Base-by-base conservation (phyloP, 2,329 filamentous ascomycete genomes). In the Ceratocystis albifundus region DNA sequence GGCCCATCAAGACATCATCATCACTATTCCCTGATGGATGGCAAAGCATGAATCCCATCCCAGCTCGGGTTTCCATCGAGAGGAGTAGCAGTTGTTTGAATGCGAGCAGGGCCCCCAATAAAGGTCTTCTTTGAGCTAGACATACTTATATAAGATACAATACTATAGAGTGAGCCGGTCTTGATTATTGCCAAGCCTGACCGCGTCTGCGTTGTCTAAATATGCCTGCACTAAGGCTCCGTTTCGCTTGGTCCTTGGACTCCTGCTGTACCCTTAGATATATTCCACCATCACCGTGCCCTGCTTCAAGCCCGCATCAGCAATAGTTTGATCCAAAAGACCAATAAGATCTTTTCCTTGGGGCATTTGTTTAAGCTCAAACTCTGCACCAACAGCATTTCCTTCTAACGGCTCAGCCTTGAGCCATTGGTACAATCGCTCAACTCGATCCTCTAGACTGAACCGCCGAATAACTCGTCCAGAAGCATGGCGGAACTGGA, bases 281-380 rank as follows among this genome's bases (percentile, higher is more conserved):
- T 91, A 95, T 75, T 96, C 94, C 70, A 99, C 87, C 90, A 96
- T 96, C 6, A 99, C 88, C 0, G 91, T 96, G 2, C 88, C 91
- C 73, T 95, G 93, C 79, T 94, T 96, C 71, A 99, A 76, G 0
- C 92, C 90, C 0, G 88, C 90, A 72, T 90, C 87, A 70, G 84
- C 84, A 68, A 99, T 88, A 0, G 85, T 89, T 70, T 82, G 77
- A 61, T 91, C 87, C 62, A 96, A 78, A 65, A 80, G 77, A 20
- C 88, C 86, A 53, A 96, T 88, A 68, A 99, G 77, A 72, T 99
- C 94, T 73, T 87, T 88, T 61, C 91, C 90, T 69, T 79, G 79
- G 0, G 82, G 82, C 84, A 96, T 88, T 69, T 84, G 84, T 74
- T 94, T 91, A 70, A 99, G 81, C 74, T 97, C 93, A 76, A 99